Evolutionary conservation across 257 asterid genomes (phyloP).

Genomic region (Nicotiana tomentosiformis): DNA sequence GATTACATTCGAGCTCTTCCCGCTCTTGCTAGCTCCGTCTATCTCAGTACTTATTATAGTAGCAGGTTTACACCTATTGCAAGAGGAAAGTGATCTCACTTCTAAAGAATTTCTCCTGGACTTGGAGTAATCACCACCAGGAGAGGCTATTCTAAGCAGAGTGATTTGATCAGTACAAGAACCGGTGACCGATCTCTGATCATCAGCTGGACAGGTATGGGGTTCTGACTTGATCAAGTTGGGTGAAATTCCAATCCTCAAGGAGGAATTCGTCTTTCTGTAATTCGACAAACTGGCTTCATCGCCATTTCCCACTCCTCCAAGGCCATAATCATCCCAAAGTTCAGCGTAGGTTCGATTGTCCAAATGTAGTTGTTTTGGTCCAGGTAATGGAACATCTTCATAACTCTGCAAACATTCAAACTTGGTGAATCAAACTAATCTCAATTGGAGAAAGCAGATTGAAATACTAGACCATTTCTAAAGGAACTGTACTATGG

Average conservation of each 20-base stretch:
- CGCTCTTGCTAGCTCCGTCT: constrained; percentile 36
- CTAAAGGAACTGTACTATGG: not conserved
- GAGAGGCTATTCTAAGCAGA: constrained; percentile 29
- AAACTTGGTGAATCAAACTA: not conserved
- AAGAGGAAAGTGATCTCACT: constrained; percentile 57
- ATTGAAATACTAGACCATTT: not conserved
- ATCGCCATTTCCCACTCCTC: constrained; percentile 23
- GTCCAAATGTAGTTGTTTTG: constrained; percentile 41
- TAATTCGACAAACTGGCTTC: constrained; percentile 39
- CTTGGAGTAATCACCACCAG: constrained; percentile 33
- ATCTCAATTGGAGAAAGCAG: not conserved
- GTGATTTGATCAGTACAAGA: constrained; percentile 26
- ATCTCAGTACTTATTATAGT: constrained; percentile 33
- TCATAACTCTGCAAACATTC: constrained; percentile 60
- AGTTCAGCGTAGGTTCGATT: constrained; percentile 37
- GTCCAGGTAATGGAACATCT: constrained; percentile 64
- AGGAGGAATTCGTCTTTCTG: constrained; percentile 45
- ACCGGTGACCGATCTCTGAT: constrained; percentile 39
- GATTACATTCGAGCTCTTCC: constrained; percentile 40
- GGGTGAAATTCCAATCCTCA: constrained; percentile 30
- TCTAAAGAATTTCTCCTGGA: constrained; percentile 64
- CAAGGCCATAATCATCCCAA: constrained; percentile 47
- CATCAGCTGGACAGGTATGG: constrained; percentile 35
- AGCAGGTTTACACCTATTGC: constrained; percentile 63
- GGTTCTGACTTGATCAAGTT: constrained; percentile 25